Percentiles rank a stretch among this genome's conserved stretches.
Evolutionary conservation across 371 early-diverging fungal species (phyloP).

Genomic region (Apophysomyces variabilis): DNA sequence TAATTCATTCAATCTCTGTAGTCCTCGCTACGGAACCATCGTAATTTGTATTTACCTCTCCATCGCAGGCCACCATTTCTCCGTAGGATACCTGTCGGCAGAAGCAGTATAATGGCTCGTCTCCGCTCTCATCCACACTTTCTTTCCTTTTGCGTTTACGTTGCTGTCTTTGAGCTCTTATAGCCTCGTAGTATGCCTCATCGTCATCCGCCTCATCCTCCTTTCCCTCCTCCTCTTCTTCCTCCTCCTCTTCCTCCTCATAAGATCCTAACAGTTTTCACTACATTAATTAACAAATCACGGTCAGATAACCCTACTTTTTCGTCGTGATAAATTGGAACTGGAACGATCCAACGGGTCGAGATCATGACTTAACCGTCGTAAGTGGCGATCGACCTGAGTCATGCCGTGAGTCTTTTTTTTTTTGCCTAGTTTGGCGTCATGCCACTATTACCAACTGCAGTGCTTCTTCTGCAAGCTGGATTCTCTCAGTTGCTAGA

Average conservation of each 20-base stretch:
- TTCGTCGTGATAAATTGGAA: conserved; percentile 23
- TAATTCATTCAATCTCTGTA: no score
- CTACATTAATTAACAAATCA: no score
- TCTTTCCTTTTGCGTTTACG: conserved; percentile 40
- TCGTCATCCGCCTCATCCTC: conserved; percentile 19
- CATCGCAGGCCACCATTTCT: conserved; percentile 97
- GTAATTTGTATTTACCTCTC: conserved; percentile 63
- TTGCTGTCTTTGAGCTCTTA: conserved; percentile 33
- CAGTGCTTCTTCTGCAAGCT: conserved; percentile 53
- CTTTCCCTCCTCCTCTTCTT: conserved; percentile 16
- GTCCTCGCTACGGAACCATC: no score
- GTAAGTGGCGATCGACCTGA: conserved; percentile 51
- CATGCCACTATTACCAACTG: conserved; percentile 30
- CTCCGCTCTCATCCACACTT: conserved; percentile 33
- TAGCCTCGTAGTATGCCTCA: conserved; percentile 19
- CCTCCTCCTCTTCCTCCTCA: conserved; percentile 29
- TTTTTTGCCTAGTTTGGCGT: neutral
- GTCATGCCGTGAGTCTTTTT: neutral
- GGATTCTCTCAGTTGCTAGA: conserved; percentile 43
- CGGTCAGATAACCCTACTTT: conserved; percentile 13
- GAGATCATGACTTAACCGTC: conserved; percentile 36
- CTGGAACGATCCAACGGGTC: conserved; percentile 36
- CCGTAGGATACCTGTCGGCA: conserved; percentile 97
- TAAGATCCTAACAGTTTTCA: conserved; percentile 6
- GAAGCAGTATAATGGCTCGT: conserved; percentile 93